phyloP scores from a whole-genome alignment of 441 rosid species.

The Erodium trifolium region DNA sequence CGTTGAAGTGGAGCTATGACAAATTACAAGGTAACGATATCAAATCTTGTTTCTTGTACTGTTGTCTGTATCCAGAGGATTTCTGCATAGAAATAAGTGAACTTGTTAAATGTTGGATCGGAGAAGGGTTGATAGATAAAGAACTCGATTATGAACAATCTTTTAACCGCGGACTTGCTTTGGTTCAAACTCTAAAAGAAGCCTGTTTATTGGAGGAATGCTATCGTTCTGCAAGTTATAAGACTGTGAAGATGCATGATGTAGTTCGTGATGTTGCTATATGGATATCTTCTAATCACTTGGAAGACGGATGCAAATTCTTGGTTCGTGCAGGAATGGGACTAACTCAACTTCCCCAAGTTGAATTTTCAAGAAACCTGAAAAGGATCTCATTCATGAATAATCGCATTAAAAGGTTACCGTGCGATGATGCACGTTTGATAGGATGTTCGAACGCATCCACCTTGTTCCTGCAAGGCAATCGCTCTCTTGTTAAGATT shows the following conservation, averaged over 20 bases:
- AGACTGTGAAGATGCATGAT: conserved; percentile 32
- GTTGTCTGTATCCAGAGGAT: conserved; percentile 35
- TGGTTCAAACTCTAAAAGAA: conserved; percentile 33
- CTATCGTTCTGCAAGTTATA: too few species aligned
- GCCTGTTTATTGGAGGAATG: conserved; percentile 25
- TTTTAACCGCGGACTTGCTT: conserved; percentile 21
- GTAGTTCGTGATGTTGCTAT: conserved; percentile 33
- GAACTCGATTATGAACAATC: conserved; percentile 16
- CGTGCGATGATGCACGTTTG: background rate
- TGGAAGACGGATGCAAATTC: conserved; percentile 22
- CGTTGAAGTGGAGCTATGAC: background rate
- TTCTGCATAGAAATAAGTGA: conserved; percentile 27
- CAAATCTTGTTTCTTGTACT: conserved; percentile 15
- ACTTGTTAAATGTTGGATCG: conserved; percentile 27
- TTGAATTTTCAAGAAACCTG: conserved; percentile 16
- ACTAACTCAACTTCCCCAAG: conserved; percentile 21
- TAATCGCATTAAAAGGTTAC: conserved; percentile 11
- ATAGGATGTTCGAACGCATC: conserved; percentile 8
- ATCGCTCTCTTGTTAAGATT: conserved; percentile 19
- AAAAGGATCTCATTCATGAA: conserved; percentile 30
- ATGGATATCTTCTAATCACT: conserved; percentile 24
- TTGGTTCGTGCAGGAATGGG: conserved; percentile 27
- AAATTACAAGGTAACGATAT: background rate
- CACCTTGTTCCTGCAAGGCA: conserved; percentile 25
- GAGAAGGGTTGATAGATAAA: conserved; percentile 28